phyloP scores from a whole-genome alignment of 805 yeast genomes.

The Brettanomyces custersianus region DNA sequence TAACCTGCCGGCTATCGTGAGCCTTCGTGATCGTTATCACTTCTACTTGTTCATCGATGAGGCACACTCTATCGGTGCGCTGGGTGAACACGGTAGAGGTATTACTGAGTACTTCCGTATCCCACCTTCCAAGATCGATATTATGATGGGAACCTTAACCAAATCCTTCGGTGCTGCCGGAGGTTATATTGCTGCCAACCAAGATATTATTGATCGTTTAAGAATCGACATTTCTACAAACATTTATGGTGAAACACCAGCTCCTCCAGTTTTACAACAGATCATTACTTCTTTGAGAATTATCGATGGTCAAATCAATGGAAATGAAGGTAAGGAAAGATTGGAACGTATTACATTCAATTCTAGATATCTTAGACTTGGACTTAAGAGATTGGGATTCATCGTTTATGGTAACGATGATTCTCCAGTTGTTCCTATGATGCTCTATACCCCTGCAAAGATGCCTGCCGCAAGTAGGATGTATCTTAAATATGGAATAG shows the following conservation, averaged over 20 bases:
- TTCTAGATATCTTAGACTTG: slow-evolving; percentile 86
- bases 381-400: slow-evolving; percentile 86
- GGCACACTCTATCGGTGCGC: slow-evolving; percentile 98
- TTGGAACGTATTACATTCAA: slow-evolving; percentile 91
- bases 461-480: slow-evolving; percentile 88
- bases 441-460: slow-evolving; percentile 83
- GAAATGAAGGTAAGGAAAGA: slow-evolving; percentile 91
- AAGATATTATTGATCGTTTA: slow-evolving; percentile 61
- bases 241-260: slow-evolving; percentile 72
- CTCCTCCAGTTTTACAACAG: slow-evolving; percentile 90
- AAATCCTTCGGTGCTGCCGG: slow-evolving; percentile 99
- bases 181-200: slow-evolving; percentile 83
- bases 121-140: slow-evolving; percentile 66
- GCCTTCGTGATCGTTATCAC: slow-evolving; percentile 73
- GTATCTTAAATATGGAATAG: slow-evolving; percentile 72
- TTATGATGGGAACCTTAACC: slow-evolving; percentile 95
- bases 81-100: slow-evolving; percentile 92
- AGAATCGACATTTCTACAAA: slow-evolving; percentile 66
- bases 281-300: slow-evolving; percentile 72
- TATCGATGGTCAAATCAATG: slow-evolving; percentile 72
- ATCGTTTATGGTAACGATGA: slow-evolving; percentile 93
- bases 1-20: slow-evolving; percentile 68
- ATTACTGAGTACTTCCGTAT: slow-evolving; percentile 89
- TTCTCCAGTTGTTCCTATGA: slow-evolving; percentile 88
- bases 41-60: slow-evolving; percentile 90